Evolutionary conservation across 2,329 filamentous ascomycete genomes (phyloP).

Genomic region (Akanthomyces muscarius): DNA sequence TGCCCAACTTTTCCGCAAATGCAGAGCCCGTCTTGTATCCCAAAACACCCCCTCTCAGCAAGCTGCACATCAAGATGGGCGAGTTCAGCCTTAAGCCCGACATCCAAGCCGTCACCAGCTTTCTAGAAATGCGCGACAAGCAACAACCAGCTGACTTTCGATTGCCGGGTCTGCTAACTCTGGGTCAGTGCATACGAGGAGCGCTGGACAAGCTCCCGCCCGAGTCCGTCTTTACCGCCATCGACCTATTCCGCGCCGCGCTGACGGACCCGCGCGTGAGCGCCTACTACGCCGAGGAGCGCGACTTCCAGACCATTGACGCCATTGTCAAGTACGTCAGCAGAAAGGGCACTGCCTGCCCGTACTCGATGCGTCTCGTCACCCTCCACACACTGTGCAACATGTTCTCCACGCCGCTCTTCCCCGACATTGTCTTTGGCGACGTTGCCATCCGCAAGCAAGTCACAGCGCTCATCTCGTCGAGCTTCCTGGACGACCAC

Average conservation of each 20-base stretch:
- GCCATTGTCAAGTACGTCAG: conserved; percentile 60
- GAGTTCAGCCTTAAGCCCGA: conserved; percentile 47
- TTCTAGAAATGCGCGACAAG: conserved; percentile 60
- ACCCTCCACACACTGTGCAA: conserved; percentile 82
- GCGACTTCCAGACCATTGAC: conserved; percentile 57
- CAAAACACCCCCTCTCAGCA: conserved; percentile 78
- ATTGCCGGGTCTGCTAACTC: conserved; percentile 64
- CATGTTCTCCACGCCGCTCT: conserved; percentile 72
- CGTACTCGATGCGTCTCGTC: conserved; percentile 80
- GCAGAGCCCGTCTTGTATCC: conserved; percentile 66
- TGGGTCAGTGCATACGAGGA: conserved; percentile 58
- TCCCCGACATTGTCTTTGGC: conserved; percentile 58
- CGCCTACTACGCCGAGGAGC: conserved; percentile 77
- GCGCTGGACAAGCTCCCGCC: conserved; percentile 53
- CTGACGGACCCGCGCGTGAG: conserved; percentile 75
- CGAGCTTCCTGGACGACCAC: conserved; percentile 72
- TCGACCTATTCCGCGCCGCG: conserved; percentile 80
- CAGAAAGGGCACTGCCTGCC: conserved; percentile 49
- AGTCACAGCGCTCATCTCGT: conserved; percentile 66
- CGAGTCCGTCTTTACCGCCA: conserved; percentile 69
- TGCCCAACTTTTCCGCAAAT: conserved; percentile 66
- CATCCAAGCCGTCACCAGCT: conserved; percentile 62
- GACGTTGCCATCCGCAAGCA: conserved; percentile 49
- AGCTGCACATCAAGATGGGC: conserved; percentile 76
- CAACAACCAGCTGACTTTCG: conserved; percentile 54